phyloP scores from a whole-genome alignment of 2,329 filamentous ascomycete species.

The Grosmannia serpens region DNA sequence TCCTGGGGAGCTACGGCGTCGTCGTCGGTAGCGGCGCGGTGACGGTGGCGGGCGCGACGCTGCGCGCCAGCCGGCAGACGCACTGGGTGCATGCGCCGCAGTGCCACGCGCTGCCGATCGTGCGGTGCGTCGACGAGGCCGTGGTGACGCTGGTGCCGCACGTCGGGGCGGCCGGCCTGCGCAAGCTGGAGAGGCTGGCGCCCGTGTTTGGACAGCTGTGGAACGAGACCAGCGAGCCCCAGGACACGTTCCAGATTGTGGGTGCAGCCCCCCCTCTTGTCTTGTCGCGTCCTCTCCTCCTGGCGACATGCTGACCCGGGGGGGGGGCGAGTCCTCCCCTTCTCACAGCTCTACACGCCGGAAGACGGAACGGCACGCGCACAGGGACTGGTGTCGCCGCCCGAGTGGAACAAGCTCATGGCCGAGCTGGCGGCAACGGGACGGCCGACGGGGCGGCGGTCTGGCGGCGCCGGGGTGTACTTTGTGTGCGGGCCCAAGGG shows the following conservation, averaged over 20 bases:
- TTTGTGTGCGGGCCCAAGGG: conserved; percentile 60
- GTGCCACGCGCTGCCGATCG: conserved; percentile 58
- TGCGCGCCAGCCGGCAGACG: conserved; percentile 30
- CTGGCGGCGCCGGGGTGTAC: conserved; percentile 21
- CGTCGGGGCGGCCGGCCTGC: conserved; percentile 34
- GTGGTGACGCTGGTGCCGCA: conserved; percentile 45
- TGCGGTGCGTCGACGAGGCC: conserved; percentile 41
- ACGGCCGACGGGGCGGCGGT: conserved; percentile 13
- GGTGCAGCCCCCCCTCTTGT: no score
- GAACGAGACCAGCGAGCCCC: conserved; percentile 29
- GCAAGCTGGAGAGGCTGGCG: conserved; percentile 46
- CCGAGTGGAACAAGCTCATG: conserved; percentile 51
- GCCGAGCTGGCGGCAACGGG: conserved; percentile 30
- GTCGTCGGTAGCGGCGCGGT: conserved; percentile 49
- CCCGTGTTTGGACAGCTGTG: conserved; percentile 58
- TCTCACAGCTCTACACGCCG: conserved; percentile 40
- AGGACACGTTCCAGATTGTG: conserved; percentile 7
- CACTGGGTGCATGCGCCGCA: conserved; percentile 53
- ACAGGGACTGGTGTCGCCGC: conserved; percentile 43
- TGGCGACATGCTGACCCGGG: background rate
- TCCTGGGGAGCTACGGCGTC: conserved; percentile 59
- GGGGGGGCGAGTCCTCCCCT: background rate
- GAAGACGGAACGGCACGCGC: conserved; percentile 25
- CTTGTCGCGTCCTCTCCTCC: no score
- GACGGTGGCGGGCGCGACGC: conserved; percentile 52